These are phyloP conservation scores for Oryza glumipatula DNA, from an alignment of 176 grass and related monocot species.

Conservation along the genomic window DNA sequence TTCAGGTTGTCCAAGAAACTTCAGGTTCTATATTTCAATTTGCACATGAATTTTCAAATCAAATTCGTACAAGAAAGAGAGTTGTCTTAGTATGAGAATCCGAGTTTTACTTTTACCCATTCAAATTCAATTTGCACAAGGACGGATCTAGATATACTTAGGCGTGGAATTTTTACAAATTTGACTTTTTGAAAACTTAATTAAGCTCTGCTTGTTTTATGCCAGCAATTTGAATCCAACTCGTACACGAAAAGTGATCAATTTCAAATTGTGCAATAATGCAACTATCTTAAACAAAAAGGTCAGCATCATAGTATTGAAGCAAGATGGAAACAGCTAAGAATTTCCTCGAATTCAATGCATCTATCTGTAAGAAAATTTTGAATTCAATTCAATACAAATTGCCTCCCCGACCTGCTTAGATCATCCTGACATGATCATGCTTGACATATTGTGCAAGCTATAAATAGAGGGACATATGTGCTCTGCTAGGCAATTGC, in stretches of 20 bases:
- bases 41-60: background rate
- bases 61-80: background rate
- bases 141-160: background rate
- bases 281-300: conserved; percentile 11
- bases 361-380: background rate
- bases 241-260: background rate
- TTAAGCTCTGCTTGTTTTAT: background rate
- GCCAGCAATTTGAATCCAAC: background rate
- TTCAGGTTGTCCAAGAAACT: background rate
- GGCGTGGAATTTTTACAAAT: background rate
- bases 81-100: background rate
- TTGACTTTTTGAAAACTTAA: background rate
- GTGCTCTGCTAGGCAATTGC: background rate
- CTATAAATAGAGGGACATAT: background rate
- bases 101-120: too few species aligned
- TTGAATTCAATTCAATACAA: background rate
- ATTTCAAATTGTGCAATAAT: conserved; percentile 7
- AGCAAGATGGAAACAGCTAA: background rate
- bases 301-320: background rate
- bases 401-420: background rate
- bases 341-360: background rate
- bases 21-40: background rate
- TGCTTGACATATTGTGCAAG: background rate
- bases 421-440: background rate
- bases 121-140: background rate